These are phyloP conservation scores for Lonicera japonica DNA, from an alignment of 129 eudicot genomes.

Conservation along the genomic window DNA sequence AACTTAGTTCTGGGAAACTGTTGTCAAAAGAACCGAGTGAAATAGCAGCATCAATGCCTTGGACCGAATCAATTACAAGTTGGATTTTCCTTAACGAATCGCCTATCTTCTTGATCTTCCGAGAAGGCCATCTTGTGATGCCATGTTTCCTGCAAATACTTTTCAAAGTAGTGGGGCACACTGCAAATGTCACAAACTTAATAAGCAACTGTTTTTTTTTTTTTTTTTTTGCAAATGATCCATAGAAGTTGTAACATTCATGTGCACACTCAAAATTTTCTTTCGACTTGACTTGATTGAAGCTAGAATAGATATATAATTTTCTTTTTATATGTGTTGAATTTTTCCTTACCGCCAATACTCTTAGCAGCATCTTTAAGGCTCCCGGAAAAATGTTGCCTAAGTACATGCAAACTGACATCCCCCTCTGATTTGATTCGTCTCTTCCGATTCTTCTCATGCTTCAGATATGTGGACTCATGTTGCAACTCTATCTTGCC, in stretches of 20 bases:
- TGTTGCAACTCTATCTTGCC: neutral
- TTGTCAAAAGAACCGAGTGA: constrained; percentile 51
- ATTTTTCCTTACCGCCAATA: constrained; percentile 43
- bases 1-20: constrained; percentile 49
- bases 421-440: constrained; percentile 37
- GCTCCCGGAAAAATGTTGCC: constrained; percentile 66
- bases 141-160: constrained; percentile 75
- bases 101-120: constrained; percentile 66
- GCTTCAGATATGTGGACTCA: neutral
- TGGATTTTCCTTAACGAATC: constrained; percentile 62
- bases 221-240: neutral
- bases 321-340: neutral
- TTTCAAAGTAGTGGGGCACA: constrained; percentile 69
- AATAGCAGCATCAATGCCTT: constrained; percentile 54
- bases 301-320: neutral
- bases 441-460: constrained; percentile 9
- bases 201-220: neutral
- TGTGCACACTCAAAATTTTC: too few species aligned
- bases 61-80: constrained; percentile 56
- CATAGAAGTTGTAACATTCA: neutral
- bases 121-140: constrained; percentile 63
- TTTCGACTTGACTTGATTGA: too few species aligned
- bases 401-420: constrained; percentile 51
- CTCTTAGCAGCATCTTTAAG: constrained; percentile 66
- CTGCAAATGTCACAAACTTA: constrained; percentile 18